A percentile compares a stretch with the other conserved stretches of the same genome.
Evolutionary conservation across 257 asterid genomes (phyloP).

Genomic region (Rauvolfia tetraphylla): DNA sequence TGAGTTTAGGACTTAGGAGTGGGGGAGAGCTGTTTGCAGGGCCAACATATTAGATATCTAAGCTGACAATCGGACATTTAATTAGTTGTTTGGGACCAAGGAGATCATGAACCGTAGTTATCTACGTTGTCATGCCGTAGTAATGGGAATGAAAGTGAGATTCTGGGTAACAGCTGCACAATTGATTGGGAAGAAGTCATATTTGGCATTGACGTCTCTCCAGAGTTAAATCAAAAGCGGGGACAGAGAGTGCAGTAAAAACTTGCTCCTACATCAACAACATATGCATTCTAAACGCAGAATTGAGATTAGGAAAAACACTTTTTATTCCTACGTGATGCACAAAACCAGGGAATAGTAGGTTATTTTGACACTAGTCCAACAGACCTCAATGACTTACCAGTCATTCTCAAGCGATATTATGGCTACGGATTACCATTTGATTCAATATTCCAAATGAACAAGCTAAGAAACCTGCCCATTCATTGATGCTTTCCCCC

Average conservation of each 20-base stretch:
- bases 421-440: no score
- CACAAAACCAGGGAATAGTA: no score
- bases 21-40: constrained; percentile 24
- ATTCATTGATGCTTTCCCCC: no score
- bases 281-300: background rate
- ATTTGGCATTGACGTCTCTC: no score
- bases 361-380: background rate
- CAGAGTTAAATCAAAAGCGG: background rate
- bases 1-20: constrained; percentile 7
- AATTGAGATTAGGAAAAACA: background rate
- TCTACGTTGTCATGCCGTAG: background rate
- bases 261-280: background rate
- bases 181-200: background rate
- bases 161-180: background rate
- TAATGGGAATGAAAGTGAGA: background rate
- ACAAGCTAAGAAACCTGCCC: no score
- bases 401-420: no score
- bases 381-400: background rate
- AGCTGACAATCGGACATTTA: constrained; percentile 33
- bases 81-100: constrained; percentile 7
- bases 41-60: constrained; percentile 24
- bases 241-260: background rate
- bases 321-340: constrained; percentile 1
- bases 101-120: background rate
- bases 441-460: no score